phyloP scores from a whole-genome alignment of 352 stramenopile genomes.

The Albugo laibachii region DNA sequence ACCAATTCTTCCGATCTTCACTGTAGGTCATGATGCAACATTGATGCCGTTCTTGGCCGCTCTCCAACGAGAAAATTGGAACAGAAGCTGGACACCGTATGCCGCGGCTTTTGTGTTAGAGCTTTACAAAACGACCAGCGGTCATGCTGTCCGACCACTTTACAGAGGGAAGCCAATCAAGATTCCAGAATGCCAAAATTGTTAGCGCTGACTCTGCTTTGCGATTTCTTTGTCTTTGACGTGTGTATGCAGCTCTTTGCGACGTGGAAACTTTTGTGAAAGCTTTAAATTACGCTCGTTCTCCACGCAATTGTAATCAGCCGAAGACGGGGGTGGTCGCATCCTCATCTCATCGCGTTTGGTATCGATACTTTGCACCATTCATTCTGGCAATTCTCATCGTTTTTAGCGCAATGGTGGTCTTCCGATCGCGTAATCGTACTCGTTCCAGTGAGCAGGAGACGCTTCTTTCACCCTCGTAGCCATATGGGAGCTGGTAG shows the following conservation, averaged over 20 bases:
- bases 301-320: no score
- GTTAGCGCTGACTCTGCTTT: constrained; percentile 13
- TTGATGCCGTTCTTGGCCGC: constrained; percentile 70
- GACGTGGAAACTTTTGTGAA: constrained; percentile 23
- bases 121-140: constrained; percentile 38
- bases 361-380: no score
- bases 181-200: constrained; percentile 51
- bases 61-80: constrained; percentile 49
- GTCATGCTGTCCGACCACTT: constrained; percentile 35
- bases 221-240: constrained; percentile 1
- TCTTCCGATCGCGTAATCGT: no score
- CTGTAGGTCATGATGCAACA: constrained; percentile 53
- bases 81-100: constrained; percentile 70
- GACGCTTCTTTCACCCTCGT: no score
- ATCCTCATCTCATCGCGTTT: no score
- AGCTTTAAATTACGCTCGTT: constrained; percentile 12
- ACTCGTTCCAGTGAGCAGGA: no score
- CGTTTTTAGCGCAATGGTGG: no score
- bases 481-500: no score
- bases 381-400: no score
- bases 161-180: constrained; percentile 53
- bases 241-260: not conserved
- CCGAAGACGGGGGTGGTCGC: no score
- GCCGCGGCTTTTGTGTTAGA: constrained; percentile 53
- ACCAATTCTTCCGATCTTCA: not conserved